Evolutionary conservation across 2,329 filamentous ascomycete species (phyloP), one percentile per base, ranked within the genome.

Genomic region (Coniochaeta sp.): DNA sequence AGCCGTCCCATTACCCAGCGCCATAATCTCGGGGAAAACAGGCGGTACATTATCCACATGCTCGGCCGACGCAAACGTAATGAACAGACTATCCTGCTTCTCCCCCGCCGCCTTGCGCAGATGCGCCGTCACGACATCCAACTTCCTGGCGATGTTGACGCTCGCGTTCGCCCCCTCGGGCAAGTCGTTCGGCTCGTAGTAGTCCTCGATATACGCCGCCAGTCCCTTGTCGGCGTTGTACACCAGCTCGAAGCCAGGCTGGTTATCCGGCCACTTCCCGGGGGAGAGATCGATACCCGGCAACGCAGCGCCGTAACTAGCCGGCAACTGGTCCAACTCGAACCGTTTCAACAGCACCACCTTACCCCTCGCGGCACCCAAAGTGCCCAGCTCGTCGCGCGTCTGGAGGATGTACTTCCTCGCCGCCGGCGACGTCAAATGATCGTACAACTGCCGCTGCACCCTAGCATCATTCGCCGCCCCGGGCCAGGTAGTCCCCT

Each of bases 121-220:
- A 53, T 77, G 68, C 4, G 60, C 54, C 6, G 60, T 56, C 0
- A 70, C 72, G 0, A 72, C 73, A 46, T 72, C 69, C 53, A 71
- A 65, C 56, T 79, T 78, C 50, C 63, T 67, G 6, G 60, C 60
- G 46, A 78, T 72, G 47, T 72, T 74, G 7, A 61, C 61, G 5
- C 57, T 60, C 1, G 69, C 64, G 10, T 57, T 62, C 1, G 66
- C 65, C 3, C 60, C 64, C 1, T 50, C 16, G 0, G 62, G 50
- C 7, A 59, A 57, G 1, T 65, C 65, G 2, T 62, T 57, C 0
- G 71, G 68, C 48, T 73, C 62, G 54, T 76, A 79, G 55, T 72
- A 75, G 56, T 78, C 76, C 53, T 78, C 73, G 48, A 78, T 72
- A 50, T 73, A 73, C 5, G 74, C 74, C 0, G 67, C 72, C 24